These are phyloP conservation scores for Aspergillus novofumigatus DNA, from an alignment of 2,329 filamentous ascomycete genomes.

Conservation along the genomic window DNA sequence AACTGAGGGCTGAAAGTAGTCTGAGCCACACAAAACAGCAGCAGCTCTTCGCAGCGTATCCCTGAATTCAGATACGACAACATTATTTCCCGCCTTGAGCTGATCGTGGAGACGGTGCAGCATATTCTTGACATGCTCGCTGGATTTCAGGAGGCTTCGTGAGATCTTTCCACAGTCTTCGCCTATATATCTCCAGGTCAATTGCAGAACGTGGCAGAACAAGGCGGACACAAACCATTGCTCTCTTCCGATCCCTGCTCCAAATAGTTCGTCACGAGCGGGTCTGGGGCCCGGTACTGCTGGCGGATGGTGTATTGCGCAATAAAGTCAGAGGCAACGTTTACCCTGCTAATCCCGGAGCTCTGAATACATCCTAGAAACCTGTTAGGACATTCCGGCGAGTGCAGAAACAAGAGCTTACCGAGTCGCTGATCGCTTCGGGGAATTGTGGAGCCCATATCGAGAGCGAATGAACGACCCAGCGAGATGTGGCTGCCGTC, in stretches of 20 bases:
- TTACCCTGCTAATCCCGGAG: slow-evolving; percentile 69
- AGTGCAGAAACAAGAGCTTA: slow-evolving; percentile 8
- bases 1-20: slow-evolving; percentile 70
- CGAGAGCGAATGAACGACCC: slow-evolving; percentile 87
- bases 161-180: slow-evolving; percentile 4
- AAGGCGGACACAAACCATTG: slow-evolving; percentile 12
- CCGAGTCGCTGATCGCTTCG: slow-evolving; percentile 78
- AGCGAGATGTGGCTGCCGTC: slow-evolving; percentile 88
- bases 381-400: not conserved
- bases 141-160: slow-evolving; percentile 17
- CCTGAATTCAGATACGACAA: slow-evolving; percentile 70
- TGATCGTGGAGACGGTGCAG: slow-evolving; percentile 70
- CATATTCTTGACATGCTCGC: slow-evolving; percentile 50
- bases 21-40: slow-evolving; percentile 74
- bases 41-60: slow-evolving; percentile 81
- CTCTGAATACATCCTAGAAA: slow-evolving; percentile 63
- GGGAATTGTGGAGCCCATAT: slow-evolving; percentile 85
- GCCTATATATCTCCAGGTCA: slow-evolving; percentile 8
- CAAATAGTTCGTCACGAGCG: slow-evolving; percentile 37
- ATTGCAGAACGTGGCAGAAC: not conserved
- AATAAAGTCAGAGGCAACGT: slow-evolving; percentile 92
- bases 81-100: slow-evolving; percentile 63
- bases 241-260: slow-evolving; percentile 6
- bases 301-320: slow-evolving; percentile 96
- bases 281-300: slow-evolving; percentile 86